phyloP scores from a whole-genome alignment of 2,329 filamentous ascomycete genomes.

The Colletotrichum karsti region DNA sequence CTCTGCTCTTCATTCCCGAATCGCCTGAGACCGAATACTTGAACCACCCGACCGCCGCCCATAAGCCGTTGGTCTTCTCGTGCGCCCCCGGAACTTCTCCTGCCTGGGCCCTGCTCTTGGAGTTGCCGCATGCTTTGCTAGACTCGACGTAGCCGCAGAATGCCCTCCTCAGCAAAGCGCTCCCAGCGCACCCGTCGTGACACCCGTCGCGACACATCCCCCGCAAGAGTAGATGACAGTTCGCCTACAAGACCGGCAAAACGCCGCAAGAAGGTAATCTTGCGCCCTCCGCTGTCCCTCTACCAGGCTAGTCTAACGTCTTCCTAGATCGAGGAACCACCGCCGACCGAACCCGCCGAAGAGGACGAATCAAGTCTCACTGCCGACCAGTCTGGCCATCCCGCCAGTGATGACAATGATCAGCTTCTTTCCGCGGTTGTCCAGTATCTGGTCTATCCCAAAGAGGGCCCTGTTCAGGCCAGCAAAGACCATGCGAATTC shows the following conservation, averaged over 20 bases:
- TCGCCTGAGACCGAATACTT: conserved; percentile 22
- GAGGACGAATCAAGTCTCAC: conserved; percentile 53
- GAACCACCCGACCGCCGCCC: conserved; percentile 6
- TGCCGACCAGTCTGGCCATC: conserved; percentile 48
- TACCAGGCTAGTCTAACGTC: background rate
- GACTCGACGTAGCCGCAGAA: conserved; percentile 25
- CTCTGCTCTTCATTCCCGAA: conserved; percentile 15
- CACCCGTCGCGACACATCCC: conserved; percentile 45
- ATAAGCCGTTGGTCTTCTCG: background rate
- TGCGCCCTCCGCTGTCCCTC: conserved; percentile 17
- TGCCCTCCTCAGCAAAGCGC: conserved; percentile 49
- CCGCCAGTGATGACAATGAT: conserved; percentile 57
- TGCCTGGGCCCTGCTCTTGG: background rate
- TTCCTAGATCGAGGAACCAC: conserved; percentile 44
- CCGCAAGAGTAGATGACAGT: conserved; percentile 53
- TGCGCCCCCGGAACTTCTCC: background rate
- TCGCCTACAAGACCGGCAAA: conserved; percentile 71
- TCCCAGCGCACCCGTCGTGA: conserved; percentile 48
- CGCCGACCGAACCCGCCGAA: conserved; percentile 53
- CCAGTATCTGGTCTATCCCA: conserved; percentile 55
- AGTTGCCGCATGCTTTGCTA: conserved; percentile 27
- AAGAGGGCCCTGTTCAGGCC: conserved; percentile 62
- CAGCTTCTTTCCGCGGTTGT: conserved; percentile 64
- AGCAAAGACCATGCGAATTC: conserved; percentile 70
- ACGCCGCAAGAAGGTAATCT: conserved; percentile 68